A percentile compares a stretch with the other conserved stretches of the same genome.
Conservation (phyloP, 805 yeast species). For the Pichia rugopelliculosa region DNA sequence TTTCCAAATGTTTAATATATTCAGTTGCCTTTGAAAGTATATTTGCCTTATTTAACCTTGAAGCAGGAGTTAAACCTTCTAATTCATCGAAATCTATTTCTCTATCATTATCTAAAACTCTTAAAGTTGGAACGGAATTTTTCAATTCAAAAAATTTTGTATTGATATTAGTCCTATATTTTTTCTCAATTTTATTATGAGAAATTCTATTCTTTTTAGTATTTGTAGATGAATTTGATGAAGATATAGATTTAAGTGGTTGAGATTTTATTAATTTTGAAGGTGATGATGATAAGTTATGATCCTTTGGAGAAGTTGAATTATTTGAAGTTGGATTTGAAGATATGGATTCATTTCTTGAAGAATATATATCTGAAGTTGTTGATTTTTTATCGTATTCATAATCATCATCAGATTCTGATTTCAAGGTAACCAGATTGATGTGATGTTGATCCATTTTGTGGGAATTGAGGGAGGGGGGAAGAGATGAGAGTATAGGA, state of each 20-base stretch:
- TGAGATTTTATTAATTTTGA: neutral
- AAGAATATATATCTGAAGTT: neutral
- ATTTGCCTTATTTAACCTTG: conserved; percentile 70
- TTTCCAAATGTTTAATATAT: conserved; percentile 66
- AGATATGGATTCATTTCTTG: neutral
- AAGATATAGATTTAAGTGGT: neutral
- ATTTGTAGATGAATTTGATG: neutral
- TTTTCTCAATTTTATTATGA: conserved; percentile 76
- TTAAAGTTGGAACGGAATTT: conserved; percentile 71
- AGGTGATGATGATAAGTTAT: neutral
- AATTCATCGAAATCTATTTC: conserved; percentile 36
- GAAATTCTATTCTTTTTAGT: conserved; percentile 50
- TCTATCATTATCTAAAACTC: conserved; percentile 41
- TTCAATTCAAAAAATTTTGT: conserved; percentile 60
- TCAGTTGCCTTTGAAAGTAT: conserved; percentile 73
- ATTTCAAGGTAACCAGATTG: neutral
- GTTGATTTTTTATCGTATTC: neutral
- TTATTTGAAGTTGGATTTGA: neutral
- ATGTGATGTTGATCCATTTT: neutral
- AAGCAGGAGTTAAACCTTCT: conserved; percentile 72
- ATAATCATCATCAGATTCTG: neutral
- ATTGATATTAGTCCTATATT: conserved; percentile 72
- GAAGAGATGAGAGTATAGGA: too few relatives aligned
- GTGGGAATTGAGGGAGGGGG: too few relatives aligned
- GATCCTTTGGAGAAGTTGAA: neutral